A percentile compares a stretch with the other conserved stretches of the same genome.
phyloP scores from a whole-genome alignment of 2,329 filamentous ascomycete genomes.

The Chrysoporthe deuterocubensis region DNA sequence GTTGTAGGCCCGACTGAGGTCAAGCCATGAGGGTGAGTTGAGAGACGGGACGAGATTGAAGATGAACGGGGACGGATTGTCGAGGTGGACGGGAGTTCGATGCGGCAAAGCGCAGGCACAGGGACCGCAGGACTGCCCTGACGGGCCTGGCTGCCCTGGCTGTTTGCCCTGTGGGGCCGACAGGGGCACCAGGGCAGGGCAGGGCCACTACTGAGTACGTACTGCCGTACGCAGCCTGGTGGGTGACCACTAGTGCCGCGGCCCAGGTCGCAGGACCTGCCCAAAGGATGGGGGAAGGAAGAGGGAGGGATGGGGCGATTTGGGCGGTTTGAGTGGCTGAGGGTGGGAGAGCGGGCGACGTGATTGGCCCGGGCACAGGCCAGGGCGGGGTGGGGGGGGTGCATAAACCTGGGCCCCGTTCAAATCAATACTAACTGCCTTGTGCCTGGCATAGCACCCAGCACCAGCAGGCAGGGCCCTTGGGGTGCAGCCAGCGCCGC shows the following conservation, averaged over 20 bases:
- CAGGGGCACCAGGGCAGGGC: neutral
- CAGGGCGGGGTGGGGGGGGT: slow-evolving; percentile 6
- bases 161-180: neutral
- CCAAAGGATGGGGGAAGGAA: slow-evolving; percentile 1
- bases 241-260: neutral
- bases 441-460: neutral
- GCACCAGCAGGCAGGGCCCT: neutral
- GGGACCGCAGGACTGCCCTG: neutral
- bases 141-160: too few relatives aligned
- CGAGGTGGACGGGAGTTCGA: slow-evolving; percentile 8
- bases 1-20: slow-evolving; percentile 12
- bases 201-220: neutral
- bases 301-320: slow-evolving; percentile 7
- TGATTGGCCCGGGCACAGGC: slow-evolving; percentile 7
- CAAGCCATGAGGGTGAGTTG: neutral
- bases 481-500: neutral
- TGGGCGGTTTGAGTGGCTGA: slow-evolving; percentile 11
- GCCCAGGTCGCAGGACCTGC: neutral
- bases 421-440: neutral
- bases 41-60: slow-evolving; percentile 13
- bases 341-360: slow-evolving; percentile 7
- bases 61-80: slow-evolving; percentile 1
- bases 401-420: slow-evolving; percentile 1
- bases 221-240: neutral
- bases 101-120: neutral